phyloP scores from a whole-genome alignment of 768 basidiomycete species.

The Astraeus odoratus region DNA sequence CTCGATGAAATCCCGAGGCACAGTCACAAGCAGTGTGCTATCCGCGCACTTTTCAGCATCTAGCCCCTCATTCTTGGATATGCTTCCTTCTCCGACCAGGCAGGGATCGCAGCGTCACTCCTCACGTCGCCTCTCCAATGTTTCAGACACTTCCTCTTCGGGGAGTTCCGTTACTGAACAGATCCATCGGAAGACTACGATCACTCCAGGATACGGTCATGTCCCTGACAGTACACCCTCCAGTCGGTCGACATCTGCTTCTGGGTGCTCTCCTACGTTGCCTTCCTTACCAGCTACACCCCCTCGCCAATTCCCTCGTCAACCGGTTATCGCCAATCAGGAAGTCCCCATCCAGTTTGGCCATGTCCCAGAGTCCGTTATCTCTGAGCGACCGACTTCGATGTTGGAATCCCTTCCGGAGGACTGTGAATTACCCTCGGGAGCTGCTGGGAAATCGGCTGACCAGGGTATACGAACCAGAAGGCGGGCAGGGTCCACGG shows the following conservation, averaged over 20 bases:
- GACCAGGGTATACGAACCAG: slow-evolving; percentile 7
- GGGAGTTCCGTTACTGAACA: slow-evolving; percentile 10
- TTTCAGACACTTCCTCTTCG: slow-evolving; percentile 22
- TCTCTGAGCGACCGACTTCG: slow-evolving; percentile 13
- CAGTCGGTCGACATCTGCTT: slow-evolving; percentile 16
- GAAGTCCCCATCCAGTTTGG: slow-evolving; percentile 21
- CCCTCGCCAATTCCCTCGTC: slow-evolving; percentile 14
- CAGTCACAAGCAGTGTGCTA: slow-evolving; percentile 48
- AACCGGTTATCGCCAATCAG: slow-evolving; percentile 18
- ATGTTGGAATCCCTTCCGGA: slow-evolving; percentile 47
- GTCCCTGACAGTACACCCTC: slow-evolving; percentile 3
- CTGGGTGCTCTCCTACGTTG: slow-evolving; percentile 15
- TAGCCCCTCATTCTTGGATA: slow-evolving; percentile 7
- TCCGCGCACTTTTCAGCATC: slow-evolving; percentile 52
- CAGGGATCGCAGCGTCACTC: slow-evolving; percentile 3
- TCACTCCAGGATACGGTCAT: slow-evolving; percentile 3
- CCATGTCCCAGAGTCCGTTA: slow-evolving; percentile 19
- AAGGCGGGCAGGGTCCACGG: slow-evolving; percentile 12
- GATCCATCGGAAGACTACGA: slow-evolving; percentile 5
- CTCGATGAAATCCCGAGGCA: slow-evolving; percentile 29
- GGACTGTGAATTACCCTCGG: slow-evolving; percentile 34
- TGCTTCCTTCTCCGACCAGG: slow-evolving; percentile 9
- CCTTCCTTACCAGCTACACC: slow-evolving; percentile 23
- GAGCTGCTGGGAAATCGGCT: slow-evolving; percentile 4
- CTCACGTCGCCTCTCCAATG: slow-evolving; percentile 1